Conservation (phyloP, 169 alveolate species). For the Perkinsus chesapeaki region DNA sequence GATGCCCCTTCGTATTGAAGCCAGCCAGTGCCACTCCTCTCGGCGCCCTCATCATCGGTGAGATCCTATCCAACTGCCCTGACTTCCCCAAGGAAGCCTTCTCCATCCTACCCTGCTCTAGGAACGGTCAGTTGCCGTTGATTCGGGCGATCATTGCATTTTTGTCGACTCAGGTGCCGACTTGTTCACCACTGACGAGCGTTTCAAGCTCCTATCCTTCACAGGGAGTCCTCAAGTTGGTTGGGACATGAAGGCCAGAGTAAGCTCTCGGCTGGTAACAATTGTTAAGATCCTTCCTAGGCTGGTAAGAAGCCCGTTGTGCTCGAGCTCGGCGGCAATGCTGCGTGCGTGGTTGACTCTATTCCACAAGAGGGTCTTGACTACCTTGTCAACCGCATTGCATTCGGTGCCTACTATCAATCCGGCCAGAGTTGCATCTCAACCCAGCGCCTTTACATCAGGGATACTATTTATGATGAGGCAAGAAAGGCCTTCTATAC, state of each 20-base stretch:
- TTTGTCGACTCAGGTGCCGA: background rate
- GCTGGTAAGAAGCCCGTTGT: slow-evolving; percentile 10
- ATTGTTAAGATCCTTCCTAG: background rate
- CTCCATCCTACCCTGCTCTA: slow-evolving; percentile 3
- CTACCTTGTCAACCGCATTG: background rate
- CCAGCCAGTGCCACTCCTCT: slow-evolving; percentile 1
- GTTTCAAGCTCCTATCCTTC: slow-evolving; percentile 4
- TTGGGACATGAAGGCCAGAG: slow-evolving; percentile 5
- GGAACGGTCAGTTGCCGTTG: background rate
- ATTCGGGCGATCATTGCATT: background rate
- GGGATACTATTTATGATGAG: background rate
- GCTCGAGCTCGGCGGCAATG: slow-evolving; percentile 9
- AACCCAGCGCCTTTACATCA: background rate
- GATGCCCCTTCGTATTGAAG: slow-evolving; percentile 11
- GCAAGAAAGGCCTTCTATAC: background rate
- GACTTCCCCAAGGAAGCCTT: slow-evolving; percentile 5
- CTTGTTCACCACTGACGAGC: background rate
- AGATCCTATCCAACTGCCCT: background rate
- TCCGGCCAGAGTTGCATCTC: slow-evolving; percentile 7
- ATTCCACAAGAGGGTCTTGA: background rate
- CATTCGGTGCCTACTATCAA: background rate
- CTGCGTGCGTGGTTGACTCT: background rate
- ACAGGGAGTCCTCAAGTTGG: background rate
- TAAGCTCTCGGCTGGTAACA: background rate
- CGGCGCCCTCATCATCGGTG: slow-evolving; percentile 11